Percentiles rank a stretch among this genome's conserved stretches.
These are phyloP conservation scores for Monosporozyma servazzii DNA, from an alignment of 805 yeast genomes.

Conservation along the genomic window DNA sequence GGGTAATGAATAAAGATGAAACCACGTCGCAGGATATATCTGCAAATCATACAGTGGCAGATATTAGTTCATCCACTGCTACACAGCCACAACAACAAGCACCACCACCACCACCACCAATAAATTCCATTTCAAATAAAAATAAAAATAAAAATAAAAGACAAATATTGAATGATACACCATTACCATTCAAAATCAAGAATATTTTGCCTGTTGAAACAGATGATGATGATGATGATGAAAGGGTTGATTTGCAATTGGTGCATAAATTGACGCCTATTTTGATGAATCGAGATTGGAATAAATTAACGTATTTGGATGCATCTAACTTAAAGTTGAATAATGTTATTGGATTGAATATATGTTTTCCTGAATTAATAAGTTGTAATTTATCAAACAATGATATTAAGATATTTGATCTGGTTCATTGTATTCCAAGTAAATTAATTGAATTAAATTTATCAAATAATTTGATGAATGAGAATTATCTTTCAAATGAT, in stretches of 20 bases:
- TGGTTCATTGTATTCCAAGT: constrained; percentile 11
- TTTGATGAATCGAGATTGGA: constrained; percentile 8
- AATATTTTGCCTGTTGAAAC: not conserved
- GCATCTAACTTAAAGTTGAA: constrained; percentile 7
- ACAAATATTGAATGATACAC: not conserved
- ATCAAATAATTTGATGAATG: constrained; percentile 13
- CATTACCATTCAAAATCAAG: not conserved
- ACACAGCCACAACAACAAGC: not conserved
- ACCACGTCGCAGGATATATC: constrained; percentile 7
- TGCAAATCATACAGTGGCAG: constrained; percentile 3
- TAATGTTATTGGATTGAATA: constrained; percentile 16
- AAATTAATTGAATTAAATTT: constrained; percentile 10
- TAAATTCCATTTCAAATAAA: not conserved
- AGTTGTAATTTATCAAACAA: constrained; percentile 15
- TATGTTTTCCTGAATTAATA: constrained; percentile 17
- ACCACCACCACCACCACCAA: not conserved
- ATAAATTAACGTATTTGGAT: constrained; percentile 8
- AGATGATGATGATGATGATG: not conserved
- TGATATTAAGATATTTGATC: constrained; percentile 8
- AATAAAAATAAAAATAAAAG: constrained; percentile 1
- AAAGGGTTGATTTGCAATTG: constrained; percentile 14
- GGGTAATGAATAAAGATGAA: constrained; percentile 7
- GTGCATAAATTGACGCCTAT: constrained; percentile 4
- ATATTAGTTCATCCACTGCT: not conserved
- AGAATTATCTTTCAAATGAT: constrained; percentile 1